Percentiles rank a stretch among this genome's conserved stretches.
Evolutionary conservation across 2,329 filamentous ascomycete genomes (phyloP).

Genomic region (Mycogone perniciosa): DNA sequence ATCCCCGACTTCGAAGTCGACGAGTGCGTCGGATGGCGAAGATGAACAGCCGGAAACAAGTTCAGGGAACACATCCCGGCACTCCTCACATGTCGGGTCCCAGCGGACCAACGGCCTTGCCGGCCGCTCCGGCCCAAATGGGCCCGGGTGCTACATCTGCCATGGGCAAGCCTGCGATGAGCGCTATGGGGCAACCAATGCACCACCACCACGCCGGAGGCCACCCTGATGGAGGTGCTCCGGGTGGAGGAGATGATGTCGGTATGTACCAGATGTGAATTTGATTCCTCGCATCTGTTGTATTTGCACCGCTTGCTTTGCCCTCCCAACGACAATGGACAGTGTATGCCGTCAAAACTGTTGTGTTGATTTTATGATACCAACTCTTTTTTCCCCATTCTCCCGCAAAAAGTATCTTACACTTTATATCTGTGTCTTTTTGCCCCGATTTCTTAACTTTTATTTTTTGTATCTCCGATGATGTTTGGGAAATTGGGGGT

Average conservation of each 20-base stretch:
- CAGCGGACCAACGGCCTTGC: slow-evolving; percentile 58
- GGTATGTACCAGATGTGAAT: slow-evolving; percentile 97
- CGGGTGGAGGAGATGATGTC: slow-evolving; percentile 74
- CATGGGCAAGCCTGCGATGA: slow-evolving; percentile 62
- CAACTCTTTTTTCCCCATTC: slow-evolving; percentile 20
- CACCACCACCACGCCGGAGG: slow-evolving; percentile 58
- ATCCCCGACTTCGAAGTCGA: slow-evolving; percentile 82
- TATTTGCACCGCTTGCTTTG: slow-evolving; percentile 27
- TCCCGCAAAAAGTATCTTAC: slow-evolving; percentile 16
- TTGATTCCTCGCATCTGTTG: slow-evolving; percentile 33
- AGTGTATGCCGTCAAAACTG: slow-evolving; percentile 20
- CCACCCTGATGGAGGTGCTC: slow-evolving; percentile 47
- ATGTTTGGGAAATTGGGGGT: slow-evolving; percentile 23
- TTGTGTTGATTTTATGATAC: slow-evolving; percentile 35
- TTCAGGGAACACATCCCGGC: slow-evolving; percentile 51
- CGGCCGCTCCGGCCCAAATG: slow-evolving; percentile 57
- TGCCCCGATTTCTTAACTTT: slow-evolving; percentile 17
- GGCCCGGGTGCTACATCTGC: slow-evolving; percentile 44
- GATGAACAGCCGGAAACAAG: slow-evolving; percentile 78
- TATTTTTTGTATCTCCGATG: slow-evolving; percentile 19
- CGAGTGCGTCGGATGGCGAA: slow-evolving; percentile 94
- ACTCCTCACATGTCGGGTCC: slow-evolving; percentile 62
- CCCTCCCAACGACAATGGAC: slow-evolving; percentile 16
- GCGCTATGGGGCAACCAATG: slow-evolving; percentile 57
- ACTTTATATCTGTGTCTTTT: slow-evolving; percentile 21